A percentile compares a stretch with the other conserved stretches of the same genome.
phyloP scores from a whole-genome alignment of 1,284 basidiomycete species.

The Heterobasidion occidentale region DNA sequence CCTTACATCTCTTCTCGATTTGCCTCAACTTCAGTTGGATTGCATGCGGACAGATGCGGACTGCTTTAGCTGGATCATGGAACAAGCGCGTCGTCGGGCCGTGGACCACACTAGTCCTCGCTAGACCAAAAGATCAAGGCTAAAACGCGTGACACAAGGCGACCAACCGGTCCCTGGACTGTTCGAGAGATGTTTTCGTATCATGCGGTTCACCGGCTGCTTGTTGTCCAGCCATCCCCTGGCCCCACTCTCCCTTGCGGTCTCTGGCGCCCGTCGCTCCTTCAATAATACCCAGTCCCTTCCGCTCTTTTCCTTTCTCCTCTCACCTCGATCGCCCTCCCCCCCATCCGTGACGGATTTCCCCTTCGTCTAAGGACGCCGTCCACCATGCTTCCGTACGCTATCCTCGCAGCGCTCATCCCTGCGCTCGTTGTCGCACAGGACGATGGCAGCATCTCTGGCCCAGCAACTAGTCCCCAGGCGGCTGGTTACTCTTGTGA shows the following conservation, averaged over 20 bases:
- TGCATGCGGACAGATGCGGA: too few relatives aligned
- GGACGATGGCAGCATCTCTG: constrained; percentile 37
- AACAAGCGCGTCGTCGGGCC: too few relatives aligned
- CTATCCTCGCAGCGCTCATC: constrained; percentile 22
- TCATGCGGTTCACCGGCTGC: background rate
- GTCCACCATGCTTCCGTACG: constrained; percentile 23
- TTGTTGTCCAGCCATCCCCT: background rate
- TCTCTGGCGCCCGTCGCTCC: background rate
- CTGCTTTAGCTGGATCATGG: too few relatives aligned
- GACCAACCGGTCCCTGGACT: background rate
- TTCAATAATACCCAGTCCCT: background rate
- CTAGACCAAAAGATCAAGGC: too few relatives aligned
- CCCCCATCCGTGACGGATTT: background rate
- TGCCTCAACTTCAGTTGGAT: too few relatives aligned
- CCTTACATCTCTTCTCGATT: too few relatives aligned
- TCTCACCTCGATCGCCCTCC: background rate
- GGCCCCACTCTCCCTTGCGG: background rate
- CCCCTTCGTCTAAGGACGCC: background rate
- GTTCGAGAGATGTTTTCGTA: background rate
- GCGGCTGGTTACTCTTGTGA: constrained; percentile 70
- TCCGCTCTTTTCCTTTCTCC: background rate
- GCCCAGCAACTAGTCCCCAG: constrained; percentile 35
- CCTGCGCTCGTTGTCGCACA: constrained; percentile 35
- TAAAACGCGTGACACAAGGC: background rate
- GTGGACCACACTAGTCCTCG: too few relatives aligned